Evolutionary conservation across 495 filamentous ascomycete genomes (phyloP), one percentile per base, ranked within the genome.

Genomic region (Penicillium psychrofluorescens): DNA sequence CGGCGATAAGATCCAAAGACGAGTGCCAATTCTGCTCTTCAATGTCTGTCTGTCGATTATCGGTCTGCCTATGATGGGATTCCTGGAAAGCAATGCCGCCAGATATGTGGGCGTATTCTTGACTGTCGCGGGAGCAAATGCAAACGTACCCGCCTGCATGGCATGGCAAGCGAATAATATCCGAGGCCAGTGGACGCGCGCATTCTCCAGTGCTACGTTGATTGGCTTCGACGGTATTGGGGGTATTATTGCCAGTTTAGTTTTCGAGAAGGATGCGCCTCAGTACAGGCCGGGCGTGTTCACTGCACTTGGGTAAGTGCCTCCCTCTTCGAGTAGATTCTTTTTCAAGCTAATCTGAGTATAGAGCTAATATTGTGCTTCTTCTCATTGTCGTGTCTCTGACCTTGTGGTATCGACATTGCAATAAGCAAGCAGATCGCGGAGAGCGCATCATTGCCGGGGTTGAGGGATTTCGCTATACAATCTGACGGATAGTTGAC

Each of bases 81-180:
- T 78, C 56, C 60, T 66, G 27, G 45, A 53, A 9, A 68, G 63
- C 45, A 50, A 68, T 13, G 71, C 64, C 8, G 72, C 69, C 7
- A 76, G 76, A 29, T 85, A 84, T 55, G 75, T 80, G 40, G 81
- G 81, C 32, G 75, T 81, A 13, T 86, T 85, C 66, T 61, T 85
- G 30, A 69, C 72, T 29, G 78, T 77, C 1, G 74, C 75, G 3
- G 75, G 74, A 11, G 68, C 69, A 35, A 85, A 84, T 58, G 68
- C 78, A 8, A 84, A 83, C 54, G 71, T 82, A 31, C 81, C 68
- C 11, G 44, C 63, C 3, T 61, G 63, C 6, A 62, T 85, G 71
- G 71, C 79, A 0, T 83, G 81, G 52, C 80, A 85, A 54, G 74
- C 78, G 8, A 83, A 82, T 56, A 84, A 84, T 46, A 70, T 83